Percentiles rank a stretch among this genome's conserved stretches.
phyloP scores from a whole-genome alignment of 78 protist species.

The Speleostelium caveatum region DNA sequence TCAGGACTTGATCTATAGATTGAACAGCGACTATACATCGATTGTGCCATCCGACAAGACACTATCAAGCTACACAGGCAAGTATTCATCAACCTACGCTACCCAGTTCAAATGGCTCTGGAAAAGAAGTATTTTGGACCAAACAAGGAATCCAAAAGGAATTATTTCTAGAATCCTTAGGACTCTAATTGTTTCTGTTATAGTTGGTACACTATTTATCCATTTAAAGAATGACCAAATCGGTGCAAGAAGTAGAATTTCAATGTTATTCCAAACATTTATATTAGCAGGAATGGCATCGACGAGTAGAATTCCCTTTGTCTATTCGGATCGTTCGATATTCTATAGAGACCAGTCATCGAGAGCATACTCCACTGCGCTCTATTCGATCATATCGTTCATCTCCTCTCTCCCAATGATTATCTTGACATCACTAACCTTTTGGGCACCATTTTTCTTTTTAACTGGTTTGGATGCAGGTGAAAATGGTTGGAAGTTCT shows the following conservation, averaged over 20 bases:
- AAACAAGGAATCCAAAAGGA: constrained; percentile 45
- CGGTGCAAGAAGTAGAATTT: constrained; percentile 50
- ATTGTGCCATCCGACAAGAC: constrained; percentile 17
- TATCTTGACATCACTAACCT: constrained; percentile 34
- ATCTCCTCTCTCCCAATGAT: constrained; percentile 52
- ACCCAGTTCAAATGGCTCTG: constrained; percentile 5
- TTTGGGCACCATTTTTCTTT: constrained; percentile 65
- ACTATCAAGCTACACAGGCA: constrained; percentile 20
- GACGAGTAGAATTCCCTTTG: constrained; percentile 37
- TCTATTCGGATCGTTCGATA: constrained; percentile 41
- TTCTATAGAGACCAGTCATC: constrained; percentile 50
- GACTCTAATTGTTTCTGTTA: constrained; percentile 34
- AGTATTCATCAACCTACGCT: constrained; percentile 11
- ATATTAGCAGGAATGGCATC: constrained; percentile 75
- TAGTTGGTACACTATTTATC: constrained; percentile 52
- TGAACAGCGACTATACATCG: neutral
- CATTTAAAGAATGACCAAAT: constrained; percentile 44
- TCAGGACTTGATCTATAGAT: no score
- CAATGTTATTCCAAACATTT: constrained; percentile 43
- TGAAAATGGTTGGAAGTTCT: constrained; percentile 72
- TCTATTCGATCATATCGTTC: constrained; percentile 14
- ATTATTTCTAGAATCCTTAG: constrained; percentile 40
- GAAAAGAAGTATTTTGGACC: constrained; percentile 47
- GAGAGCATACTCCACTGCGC: constrained; percentile 47
- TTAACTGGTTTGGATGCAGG: constrained; percentile 56